Conservation (phyloP, 2,329 filamentous ascomycete species). For the Balansia obtecta region DNA sequence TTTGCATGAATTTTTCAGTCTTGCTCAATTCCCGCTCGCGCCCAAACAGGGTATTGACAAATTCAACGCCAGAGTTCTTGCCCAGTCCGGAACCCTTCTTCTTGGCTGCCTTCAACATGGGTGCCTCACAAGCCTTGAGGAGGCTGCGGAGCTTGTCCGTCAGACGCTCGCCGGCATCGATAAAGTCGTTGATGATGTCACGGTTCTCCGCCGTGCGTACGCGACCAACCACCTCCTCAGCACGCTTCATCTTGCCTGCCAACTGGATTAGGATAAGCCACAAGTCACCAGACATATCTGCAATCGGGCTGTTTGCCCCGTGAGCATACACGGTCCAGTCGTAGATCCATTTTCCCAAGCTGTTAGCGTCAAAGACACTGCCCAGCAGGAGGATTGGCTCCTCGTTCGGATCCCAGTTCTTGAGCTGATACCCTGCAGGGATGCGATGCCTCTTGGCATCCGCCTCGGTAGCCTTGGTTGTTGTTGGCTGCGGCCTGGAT, state of each 20-base stretch:
- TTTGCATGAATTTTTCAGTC: conserved; percentile 88
- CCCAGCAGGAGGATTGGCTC: conserved; percentile 88
- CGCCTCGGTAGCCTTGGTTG: conserved; percentile 41
- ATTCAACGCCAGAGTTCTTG: conserved; percentile 85
- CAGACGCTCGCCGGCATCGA: conserved; percentile 76
- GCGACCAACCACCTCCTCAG: conserved; percentile 62
- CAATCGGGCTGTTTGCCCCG: conserved; percentile 68
- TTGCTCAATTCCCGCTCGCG: conserved; percentile 78
- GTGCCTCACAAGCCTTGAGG: conserved; percentile 82
- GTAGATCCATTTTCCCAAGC: conserved; percentile 97
- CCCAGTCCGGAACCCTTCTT: conserved; percentile 58
- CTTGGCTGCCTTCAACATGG: conserved; percentile 87
- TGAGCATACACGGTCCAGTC: conserved; percentile 96
- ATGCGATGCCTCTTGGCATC: conserved; percentile 59
- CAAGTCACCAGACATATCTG: conserved; percentile 84
- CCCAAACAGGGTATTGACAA: conserved; percentile 92
- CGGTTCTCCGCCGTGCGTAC: conserved; percentile 62
- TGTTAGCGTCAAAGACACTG: conserved; percentile 95
- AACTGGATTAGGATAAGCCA: conserved; percentile 93
- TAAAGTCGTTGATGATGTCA: conserved; percentile 81
- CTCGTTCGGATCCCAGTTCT: conserved; percentile 96
- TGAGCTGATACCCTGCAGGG: conserved; percentile 80
- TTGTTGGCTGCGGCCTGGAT: conserved; percentile 20
- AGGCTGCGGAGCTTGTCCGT: conserved; percentile 76
- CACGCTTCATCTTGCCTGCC: conserved; percentile 84